Base-by-base conservation (phyloP, 176 grass and related monocot genomes). In the Puya raimondii region DNA sequence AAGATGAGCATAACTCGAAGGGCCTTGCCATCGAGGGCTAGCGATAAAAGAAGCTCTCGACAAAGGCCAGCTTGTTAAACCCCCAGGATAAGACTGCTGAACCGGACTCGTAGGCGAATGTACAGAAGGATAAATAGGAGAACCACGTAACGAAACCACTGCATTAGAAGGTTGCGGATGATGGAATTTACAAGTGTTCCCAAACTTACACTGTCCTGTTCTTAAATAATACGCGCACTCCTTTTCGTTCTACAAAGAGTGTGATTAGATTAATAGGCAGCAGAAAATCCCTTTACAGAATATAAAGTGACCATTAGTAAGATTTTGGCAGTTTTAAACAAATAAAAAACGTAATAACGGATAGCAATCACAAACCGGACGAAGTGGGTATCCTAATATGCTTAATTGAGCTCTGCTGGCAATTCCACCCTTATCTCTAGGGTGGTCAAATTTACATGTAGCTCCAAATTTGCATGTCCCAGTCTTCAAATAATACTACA, bases 401-500 rank as follows among this genome's bases (percentile, higher is more conserved):
- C 94, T 99, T 73, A 99, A 77, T 69, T 85, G 87, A 63, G 81
- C 85, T 76, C 76, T 86, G 59, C 90, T 87, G 18, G 58, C 78
- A 50, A 99, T 94, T 70, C 95, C 95, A 84, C 90, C 95, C 83
- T 94, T 94, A 68, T 99, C 95, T 88, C 79, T 93, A 11, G 95
- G 95, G 72, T 99, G 95, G 66, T 99, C 80, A 74, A 99, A 99
- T 88, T 99, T 99, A 79, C 95, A 99, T 57, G 95, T 99, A 71
- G 90, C 86, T 48, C 95, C 95, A 86, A 94, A 99, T 80, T 99
- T 99, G 85, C 95, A 99, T 72, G 90, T 94, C 80, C 90, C 95
- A 0, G 90, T 94, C 82, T 93, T 99, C 74, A 99, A 69, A 75
- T 91, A 99, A 64, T 88, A 99, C 95, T 99, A 70, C 16, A 83